phyloP scores from a whole-genome alignment of 768 basidiomycete genomes.

The Panaeolus cyanescens region DNA sequence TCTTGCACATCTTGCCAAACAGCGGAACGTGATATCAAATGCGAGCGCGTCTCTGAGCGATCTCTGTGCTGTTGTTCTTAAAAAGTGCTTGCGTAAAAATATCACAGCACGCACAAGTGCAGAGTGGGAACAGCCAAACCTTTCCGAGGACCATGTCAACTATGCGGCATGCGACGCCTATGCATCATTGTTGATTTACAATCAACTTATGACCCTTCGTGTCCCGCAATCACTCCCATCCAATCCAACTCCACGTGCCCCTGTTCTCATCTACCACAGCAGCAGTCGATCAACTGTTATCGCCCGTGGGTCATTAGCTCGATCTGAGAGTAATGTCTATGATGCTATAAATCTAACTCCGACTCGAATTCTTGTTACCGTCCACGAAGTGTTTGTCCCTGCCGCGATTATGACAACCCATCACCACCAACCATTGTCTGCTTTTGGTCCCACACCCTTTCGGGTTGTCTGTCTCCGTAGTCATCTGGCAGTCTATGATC shows the following conservation, averaged over 20 bases:
- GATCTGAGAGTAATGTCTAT: background rate
- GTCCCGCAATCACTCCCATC: slow-evolving; percentile 19
- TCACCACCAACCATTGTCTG: background rate
- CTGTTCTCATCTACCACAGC: slow-evolving; percentile 14
- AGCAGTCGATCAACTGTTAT: slow-evolving; percentile 13
- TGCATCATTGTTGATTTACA: slow-evolving; percentile 15
- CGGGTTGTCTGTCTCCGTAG: background rate
- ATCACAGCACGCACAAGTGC: slow-evolving; percentile 14
- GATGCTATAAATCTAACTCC: slow-evolving; percentile 4
- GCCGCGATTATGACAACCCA: slow-evolving; percentile 2
- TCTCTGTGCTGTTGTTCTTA: slow-evolving; percentile 27
- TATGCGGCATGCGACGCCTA: slow-evolving; percentile 23
- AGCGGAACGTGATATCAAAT: slow-evolving; percentile 14
- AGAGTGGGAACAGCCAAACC: slow-evolving; percentile 14
- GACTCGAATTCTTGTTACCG: slow-evolving; percentile 1
- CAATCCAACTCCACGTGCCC: background rate
- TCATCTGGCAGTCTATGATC: background rate
- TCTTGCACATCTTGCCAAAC: slow-evolving; percentile 29
- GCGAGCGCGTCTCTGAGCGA: slow-evolving; percentile 25
- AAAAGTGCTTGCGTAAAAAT: slow-evolving; percentile 16
- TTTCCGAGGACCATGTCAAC: slow-evolving; percentile 11
- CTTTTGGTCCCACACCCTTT: slow-evolving; percentile 3
- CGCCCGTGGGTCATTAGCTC: slow-evolving; percentile 4
- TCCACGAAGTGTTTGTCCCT: slow-evolving; percentile 2
- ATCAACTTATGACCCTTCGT: slow-evolving; percentile 19